Evolutionary conservation across 1,284 basidiomycete genomes (phyloP), one percentile per base, ranked within the genome.

Genomic region (Ceratobasidium theobromae): DNA sequence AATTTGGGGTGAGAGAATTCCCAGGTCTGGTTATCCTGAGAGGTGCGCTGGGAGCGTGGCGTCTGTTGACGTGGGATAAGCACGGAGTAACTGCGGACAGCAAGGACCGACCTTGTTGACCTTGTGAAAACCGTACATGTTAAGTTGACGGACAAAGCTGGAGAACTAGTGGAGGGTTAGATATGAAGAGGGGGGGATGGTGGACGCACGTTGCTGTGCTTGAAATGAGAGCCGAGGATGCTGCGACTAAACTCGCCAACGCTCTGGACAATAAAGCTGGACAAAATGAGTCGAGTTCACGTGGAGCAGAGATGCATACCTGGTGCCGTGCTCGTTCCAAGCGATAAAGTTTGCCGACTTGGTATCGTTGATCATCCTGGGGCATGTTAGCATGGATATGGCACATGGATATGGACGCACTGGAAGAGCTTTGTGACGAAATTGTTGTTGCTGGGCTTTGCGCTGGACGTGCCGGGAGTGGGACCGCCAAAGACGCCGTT

Each of bases 1-100:
- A 94, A 94, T 74, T 92, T 92, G 76, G 86, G 86, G 76, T 93
- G 92, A 2, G 87, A 89, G 75, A 94, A 94, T 75, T 94, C 91
- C 91, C 91, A 93, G 12, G 86, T 88, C 77, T 93, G 91, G 41
- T 86, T 84, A 72, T 91, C 87, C 23, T 85, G 83, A 16, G 88
- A 87, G 1, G 88, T 88, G 69, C 88, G 83, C 74, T 92, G 89
- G 1, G 90, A 88, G 60, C 91, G 87, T 21, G 91, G 91, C 4
- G 91, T 92, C 86, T 91, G 78, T 25, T 25, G 12, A 30, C n/a
- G 18, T 67, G 45, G 16, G 21, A 58, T 40, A 28, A 4, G 45
- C 25, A 33, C 1, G n/a, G 3, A 41, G 41, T n/a, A 33, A 18
- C 43, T 46, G 38, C 27, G 64, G 48, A 65, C n/a, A 43, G 25